These are phyloP conservation scores for Fraxinus dipetala DNA, from an alignment of 305 asterid species.

Conservation along the genomic window DNA sequence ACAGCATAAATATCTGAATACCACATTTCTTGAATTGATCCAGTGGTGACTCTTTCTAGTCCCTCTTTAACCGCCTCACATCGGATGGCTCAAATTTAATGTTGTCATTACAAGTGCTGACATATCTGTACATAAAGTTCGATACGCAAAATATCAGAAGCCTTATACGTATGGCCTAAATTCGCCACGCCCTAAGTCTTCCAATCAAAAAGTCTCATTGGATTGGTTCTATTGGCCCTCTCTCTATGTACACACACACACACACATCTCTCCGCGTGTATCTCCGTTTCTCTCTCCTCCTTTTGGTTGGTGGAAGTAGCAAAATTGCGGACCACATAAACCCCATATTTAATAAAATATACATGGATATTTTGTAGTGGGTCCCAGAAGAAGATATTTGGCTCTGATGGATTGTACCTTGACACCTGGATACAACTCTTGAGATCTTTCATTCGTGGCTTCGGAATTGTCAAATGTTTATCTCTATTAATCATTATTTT, in stretches of 20 bases:
- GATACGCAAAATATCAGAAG: slow-evolving; percentile 4
- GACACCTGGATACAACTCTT: not conserved
- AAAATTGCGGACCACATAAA: not conserved
- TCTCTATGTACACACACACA: not conserved
- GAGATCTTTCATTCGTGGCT: not conserved
- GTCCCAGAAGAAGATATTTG: slow-evolving; percentile 4
- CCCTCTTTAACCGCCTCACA: not conserved
- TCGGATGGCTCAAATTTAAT: not conserved
- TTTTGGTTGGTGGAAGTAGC: not conserved
- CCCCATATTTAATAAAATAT: not conserved
- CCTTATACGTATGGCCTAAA: not conserved
- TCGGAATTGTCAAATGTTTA: slow-evolving; percentile 2
- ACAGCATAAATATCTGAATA: not conserved
- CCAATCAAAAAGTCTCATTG: not conserved
- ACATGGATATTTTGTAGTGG: not conserved
- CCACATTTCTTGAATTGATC: not conserved
- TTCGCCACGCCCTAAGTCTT: not conserved
- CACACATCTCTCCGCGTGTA: not conserved
- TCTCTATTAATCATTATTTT: not conserved
- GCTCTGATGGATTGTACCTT: not conserved
- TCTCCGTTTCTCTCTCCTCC: not conserved
- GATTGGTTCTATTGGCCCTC: not conserved
- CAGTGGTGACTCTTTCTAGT: not conserved
- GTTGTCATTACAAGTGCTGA: not conserved
- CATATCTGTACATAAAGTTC: not conserved